Evolutionary conservation across 768 basidiomycete genomes (phyloP).

Genomic region (Clavulina sp.): DNA sequence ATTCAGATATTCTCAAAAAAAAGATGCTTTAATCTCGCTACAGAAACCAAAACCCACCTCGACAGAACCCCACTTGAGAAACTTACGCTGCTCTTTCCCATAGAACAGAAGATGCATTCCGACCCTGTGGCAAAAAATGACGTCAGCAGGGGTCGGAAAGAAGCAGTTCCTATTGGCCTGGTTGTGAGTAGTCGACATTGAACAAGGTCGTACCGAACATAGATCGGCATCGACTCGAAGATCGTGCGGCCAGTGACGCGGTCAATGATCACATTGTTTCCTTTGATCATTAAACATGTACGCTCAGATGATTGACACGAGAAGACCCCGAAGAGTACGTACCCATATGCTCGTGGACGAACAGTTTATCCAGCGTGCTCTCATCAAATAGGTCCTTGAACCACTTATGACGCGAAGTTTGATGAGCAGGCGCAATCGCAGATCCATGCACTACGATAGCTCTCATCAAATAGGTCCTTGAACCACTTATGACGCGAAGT

Average conservation of each 20-base stretch:
- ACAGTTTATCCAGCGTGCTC: not conserved
- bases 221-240: slow-evolving; percentile 64
- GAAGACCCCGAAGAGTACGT: no score
- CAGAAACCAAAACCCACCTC: no score
- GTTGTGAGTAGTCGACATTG: slow-evolving; percentile 14
- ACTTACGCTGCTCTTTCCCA: slow-evolving; percentile 24
- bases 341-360: not conserved
- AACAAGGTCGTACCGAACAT: no score
- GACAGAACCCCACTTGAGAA: slow-evolving; percentile 7
- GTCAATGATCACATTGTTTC: slow-evolving; percentile 20
- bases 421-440: not conserved
- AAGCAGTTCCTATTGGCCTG: no score
- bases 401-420: not conserved
- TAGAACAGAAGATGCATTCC: slow-evolving; percentile 62
- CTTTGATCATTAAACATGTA: no score
- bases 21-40: no score
- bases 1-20: no score
- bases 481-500: not conserved
- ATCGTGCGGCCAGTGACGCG: slow-evolving; percentile 27
- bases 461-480: not conserved
- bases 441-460: not conserved
- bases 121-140: no score
- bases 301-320: no score
- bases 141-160: slow-evolving; percentile 17
- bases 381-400: not conserved